Evolutionary conservation across 1,139 yeast genomes (phyloP).

Genomic region (Protomyces pachydermus): DNA sequence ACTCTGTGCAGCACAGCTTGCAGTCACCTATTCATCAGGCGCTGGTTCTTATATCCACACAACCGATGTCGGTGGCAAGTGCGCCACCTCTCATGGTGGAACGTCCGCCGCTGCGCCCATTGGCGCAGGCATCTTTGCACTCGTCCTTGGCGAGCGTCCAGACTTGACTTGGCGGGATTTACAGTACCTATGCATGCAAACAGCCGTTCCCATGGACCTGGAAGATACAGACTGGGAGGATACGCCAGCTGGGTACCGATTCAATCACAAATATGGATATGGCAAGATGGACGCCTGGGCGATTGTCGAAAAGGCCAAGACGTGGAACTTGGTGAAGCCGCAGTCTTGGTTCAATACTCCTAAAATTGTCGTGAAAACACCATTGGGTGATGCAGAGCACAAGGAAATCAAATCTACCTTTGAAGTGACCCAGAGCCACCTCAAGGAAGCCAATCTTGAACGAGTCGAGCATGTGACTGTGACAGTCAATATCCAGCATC

Average conservation of each 20-base stretch:
- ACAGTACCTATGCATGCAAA: constrained; percentile 72
- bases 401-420: constrained; percentile 45
- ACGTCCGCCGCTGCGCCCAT: constrained; percentile 99
- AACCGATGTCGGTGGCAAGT: constrained; percentile 69
- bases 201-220: constrained; percentile 65
- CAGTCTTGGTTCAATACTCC: constrained; percentile 75
- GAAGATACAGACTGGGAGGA: constrained; percentile 57
- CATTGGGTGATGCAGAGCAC: constrained; percentile 33
- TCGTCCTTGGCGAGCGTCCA: constrained; percentile 74
- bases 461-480: constrained; percentile 83
- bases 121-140: constrained; percentile 88
- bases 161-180: constrained; percentile 92
- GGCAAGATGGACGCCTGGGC: constrained; percentile 83
- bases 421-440: constrained; percentile 48
- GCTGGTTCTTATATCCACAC: constrained; percentile 87
- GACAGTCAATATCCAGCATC: constrained; percentile 62
- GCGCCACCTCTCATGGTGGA: constrained; percentile 81
- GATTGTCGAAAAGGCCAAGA: constrained; percentile 66
- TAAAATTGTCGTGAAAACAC: constrained; percentile 39
- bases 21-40: constrained; percentile 91
- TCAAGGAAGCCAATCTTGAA: constrained; percentile 57
- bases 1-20: constrained; percentile 91
- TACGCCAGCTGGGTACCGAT: constrained; percentile 54
- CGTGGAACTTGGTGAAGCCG: constrained; percentile 83
- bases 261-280: constrained; percentile 85